A percentile compares a stretch with the other conserved stretches of the same genome.
Evolutionary conservation across 768 basidiomycete species (phyloP).

Genomic region (Astraeus odoratus): DNA sequence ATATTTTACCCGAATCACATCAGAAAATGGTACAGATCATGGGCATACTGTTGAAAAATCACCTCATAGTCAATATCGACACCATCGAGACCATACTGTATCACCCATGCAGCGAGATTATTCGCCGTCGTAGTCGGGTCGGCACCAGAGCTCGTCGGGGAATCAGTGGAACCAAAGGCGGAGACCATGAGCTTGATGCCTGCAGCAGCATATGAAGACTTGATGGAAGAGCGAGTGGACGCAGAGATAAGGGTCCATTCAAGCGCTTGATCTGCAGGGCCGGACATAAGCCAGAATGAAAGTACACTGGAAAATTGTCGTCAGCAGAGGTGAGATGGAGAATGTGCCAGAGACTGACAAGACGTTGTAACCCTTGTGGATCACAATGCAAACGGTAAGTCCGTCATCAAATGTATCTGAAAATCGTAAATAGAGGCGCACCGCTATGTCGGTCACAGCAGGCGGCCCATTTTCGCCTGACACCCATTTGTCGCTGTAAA

Average conservation of each 20-base stretch:
- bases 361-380: conserved; percentile 50
- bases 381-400: no score
- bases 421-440: conserved; percentile 8
- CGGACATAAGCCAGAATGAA: conserved; percentile 49
- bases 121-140: conserved; percentile 58
- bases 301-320: conserved; percentile 27
- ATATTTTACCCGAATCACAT: no score
- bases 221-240: conserved; percentile 39
- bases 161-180: conserved; percentile 48
- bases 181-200: conserved; percentile 61
- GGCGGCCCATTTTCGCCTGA: conserved; percentile 35
- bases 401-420: background rate
- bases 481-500: conserved; percentile 33
- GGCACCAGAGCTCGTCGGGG: conserved; percentile 50
- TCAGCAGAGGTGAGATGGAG: background rate
- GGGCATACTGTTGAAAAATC: background rate
- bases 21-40: background rate
- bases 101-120: conserved; percentile 60
- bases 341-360: conserved; percentile 36
- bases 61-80: conserved; percentile 73
- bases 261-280: conserved; percentile 53
- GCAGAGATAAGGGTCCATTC: conserved; percentile 46
- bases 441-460: conserved; percentile 24
- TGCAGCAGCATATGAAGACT: conserved; percentile 48
- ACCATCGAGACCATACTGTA: conserved; percentile 54